Evolutionary conservation across 352 stramenopile species (phyloP), one percentile per base, ranked within the genome.

Genomic region (Phytophthora megakarya): DNA sequence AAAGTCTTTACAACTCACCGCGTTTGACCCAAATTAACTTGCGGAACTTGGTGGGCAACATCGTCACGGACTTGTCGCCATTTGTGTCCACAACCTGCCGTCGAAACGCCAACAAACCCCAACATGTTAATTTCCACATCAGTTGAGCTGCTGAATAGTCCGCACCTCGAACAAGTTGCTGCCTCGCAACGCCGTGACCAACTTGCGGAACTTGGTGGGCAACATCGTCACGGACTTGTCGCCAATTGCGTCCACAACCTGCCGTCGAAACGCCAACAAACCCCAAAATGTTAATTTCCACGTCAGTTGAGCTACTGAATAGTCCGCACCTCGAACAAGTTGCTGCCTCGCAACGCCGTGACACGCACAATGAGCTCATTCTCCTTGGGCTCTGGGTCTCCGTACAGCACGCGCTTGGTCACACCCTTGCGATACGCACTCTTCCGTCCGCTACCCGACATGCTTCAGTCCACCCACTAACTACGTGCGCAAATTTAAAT

Each of bases 11-110:
- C 49, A 23, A 23, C 39, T 21, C 43, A 88, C 80, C 83, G 48
- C 96, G 85, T 78, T 99, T 99, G 46, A 99, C 93, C 97, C 97
- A 99, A 46, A 99, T 98, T 25, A 99, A 84, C 80, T 99, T 99
- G 61, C 95, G 90, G 76, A 99, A 99, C 68, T 98, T 98, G 37
- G 96, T 98, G 16, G 96, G 97, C 61, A 99, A 81, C 74, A 99
- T 97, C 23, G 97, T 98, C 52, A 99, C 73, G 9, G 80, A 70
- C 48, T 73, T 83, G 21, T 64, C 53, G 45, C 84, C 89, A 32
- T 81, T 62, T 1, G 74, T 72, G 40, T 92, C 76, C 56, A 83
- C 70, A 25, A 95, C 80, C 84, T 95, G 23, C 39, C 7, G 13
- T 37, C 16, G n/a, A n/a, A 33, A 49, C 10, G n/a, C n/a, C n/a